Evolutionary conservation across 805 yeast species (phyloP).

Genomic region (Torulaspora indica): DNA sequence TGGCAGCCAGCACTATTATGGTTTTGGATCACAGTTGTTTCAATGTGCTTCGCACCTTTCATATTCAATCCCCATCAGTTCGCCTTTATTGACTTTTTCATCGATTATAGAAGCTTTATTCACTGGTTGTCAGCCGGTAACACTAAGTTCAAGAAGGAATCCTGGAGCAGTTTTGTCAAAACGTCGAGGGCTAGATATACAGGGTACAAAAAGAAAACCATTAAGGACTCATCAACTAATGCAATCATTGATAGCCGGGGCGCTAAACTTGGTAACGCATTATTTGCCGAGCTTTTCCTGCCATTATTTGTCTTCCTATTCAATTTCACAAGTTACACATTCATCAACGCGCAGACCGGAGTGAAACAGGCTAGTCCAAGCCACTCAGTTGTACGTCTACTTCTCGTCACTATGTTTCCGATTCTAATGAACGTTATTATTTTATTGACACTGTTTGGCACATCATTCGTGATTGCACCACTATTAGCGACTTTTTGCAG

Average conservation of each 20-base stretch:
- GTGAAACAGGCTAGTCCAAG: conserved; percentile 49
- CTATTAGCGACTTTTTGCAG: conserved; percentile 40
- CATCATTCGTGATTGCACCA: conserved; percentile 51
- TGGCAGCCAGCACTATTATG: conserved; percentile 73
- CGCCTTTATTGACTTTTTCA: conserved; percentile 60
- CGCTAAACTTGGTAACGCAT: conserved; percentile 71
- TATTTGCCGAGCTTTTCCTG: conserved; percentile 73
- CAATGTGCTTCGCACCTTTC: conserved; percentile 66
- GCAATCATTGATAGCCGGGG: conserved; percentile 60
- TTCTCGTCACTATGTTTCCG: conserved; percentile 50
- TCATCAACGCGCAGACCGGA: conserved; percentile 84
- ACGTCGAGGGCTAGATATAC: conserved; percentile 81
- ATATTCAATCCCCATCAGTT: conserved; percentile 76
- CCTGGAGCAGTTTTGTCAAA: conserved; percentile 78
- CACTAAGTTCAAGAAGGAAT: conserved; percentile 55
- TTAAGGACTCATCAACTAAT: conserved; percentile 64
- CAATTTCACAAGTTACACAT: conserved; percentile 67
- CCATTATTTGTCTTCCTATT: conserved; percentile 67
- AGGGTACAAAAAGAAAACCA: conserved; percentile 75
- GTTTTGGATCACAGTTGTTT: conserved; percentile 68
- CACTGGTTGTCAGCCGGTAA: conserved; percentile 85
- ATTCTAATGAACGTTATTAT: conserved; percentile 37
- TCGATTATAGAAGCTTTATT: conserved; percentile 58
- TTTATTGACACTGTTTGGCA: conserved; percentile 35
- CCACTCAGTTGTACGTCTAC: conserved; percentile 58